These are phyloP conservation scores for Claviceps cyperi DNA, from an alignment of 2,329 filamentous ascomycete species.

Conservation along the genomic window DNA sequence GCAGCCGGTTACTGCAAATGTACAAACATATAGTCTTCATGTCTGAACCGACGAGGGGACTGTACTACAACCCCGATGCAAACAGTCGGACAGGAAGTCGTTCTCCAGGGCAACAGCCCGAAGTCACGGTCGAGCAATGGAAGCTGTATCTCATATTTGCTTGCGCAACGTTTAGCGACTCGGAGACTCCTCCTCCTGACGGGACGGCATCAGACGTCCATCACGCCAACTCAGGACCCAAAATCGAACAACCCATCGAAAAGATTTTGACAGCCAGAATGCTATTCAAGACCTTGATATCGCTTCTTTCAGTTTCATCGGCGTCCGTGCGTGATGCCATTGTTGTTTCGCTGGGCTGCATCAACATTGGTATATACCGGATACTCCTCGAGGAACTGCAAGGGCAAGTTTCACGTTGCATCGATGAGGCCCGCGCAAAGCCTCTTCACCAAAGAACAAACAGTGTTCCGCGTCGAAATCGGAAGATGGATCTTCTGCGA, in stretches of 20 bases:
- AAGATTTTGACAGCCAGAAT: conserved; percentile 80
- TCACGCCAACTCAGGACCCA: conserved; percentile 72
- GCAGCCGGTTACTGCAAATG: conserved; percentile 84
- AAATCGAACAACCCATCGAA: conserved; percentile 42
- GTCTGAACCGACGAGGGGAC: conserved; percentile 55
- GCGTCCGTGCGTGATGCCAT: conserved; percentile 77
- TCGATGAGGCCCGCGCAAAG: conserved; percentile 73
- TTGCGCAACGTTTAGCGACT: conserved; percentile 83
- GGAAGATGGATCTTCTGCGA: conserved; percentile 71
- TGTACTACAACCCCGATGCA: conserved; percentile 47
- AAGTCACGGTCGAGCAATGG: conserved; percentile 91
- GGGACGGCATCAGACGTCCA: conserved; percentile 40
- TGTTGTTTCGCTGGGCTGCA: conserved; percentile 81
- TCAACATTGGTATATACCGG: conserved; percentile 86
- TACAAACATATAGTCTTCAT: conserved; percentile 69
- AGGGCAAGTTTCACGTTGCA: conserved; percentile 71
- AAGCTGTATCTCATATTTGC: conserved; percentile 95
- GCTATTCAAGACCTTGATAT: conserved; percentile 83
- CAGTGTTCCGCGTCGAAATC: conserved; percentile 68
- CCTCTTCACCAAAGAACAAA: conserved; percentile 78
- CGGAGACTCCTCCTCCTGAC: conserved; percentile 39
- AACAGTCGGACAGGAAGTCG: conserved; percentile 36
- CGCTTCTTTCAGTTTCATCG: conserved; percentile 67
- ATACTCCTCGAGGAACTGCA: conserved; percentile 83
- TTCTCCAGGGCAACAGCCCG: conserved; percentile 59